phyloP scores from a whole-genome alignment of 306 rosid species.

The Vicia villosa region DNA sequence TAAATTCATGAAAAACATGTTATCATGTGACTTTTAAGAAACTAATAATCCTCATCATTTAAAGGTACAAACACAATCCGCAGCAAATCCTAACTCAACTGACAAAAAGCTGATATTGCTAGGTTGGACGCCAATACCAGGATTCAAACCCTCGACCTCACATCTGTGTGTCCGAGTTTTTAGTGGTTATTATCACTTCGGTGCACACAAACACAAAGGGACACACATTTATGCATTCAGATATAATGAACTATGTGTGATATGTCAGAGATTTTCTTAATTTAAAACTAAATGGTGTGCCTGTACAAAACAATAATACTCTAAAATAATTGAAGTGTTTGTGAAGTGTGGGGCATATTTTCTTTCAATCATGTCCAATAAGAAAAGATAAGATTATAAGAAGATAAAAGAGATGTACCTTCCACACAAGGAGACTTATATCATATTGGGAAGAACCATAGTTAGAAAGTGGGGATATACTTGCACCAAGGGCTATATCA shows the following conservation, averaged over 20 bases:
- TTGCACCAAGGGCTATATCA: constrained; percentile 60
- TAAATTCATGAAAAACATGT: constrained; percentile 37
- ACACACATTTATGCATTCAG: not conserved
- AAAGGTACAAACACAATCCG: too few species aligned
- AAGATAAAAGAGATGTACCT: constrained; percentile 42
- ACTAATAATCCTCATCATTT: not conserved
- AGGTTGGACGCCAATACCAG: too few species aligned
- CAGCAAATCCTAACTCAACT: too few species aligned
- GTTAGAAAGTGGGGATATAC: constrained; percentile 55
- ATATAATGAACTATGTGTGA: constrained; percentile 33
- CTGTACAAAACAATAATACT: constrained; percentile 22
- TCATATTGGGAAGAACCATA: constrained; percentile 58
- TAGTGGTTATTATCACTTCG: too few species aligned
- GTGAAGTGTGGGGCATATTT: constrained; percentile 27
- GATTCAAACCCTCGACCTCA: too few species aligned
- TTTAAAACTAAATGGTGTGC: constrained; percentile 31
- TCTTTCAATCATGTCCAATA: constrained; percentile 41
- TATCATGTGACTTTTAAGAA: not conserved
- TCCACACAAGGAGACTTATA: constrained; percentile 58
- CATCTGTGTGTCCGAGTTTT: too few species aligned
- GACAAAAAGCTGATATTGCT: too few species aligned
- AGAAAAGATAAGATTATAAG: constrained; percentile 34
- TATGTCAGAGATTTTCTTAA: constrained; percentile 46
- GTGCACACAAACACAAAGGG: not conserved
- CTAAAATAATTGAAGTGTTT: constrained; percentile 22